Percentiles rank a stretch among this genome's conserved stretches.
Conservation (phyloP, 495 filamentous ascomycete genomes). For the Aspergillus bertholletiae region DNA sequence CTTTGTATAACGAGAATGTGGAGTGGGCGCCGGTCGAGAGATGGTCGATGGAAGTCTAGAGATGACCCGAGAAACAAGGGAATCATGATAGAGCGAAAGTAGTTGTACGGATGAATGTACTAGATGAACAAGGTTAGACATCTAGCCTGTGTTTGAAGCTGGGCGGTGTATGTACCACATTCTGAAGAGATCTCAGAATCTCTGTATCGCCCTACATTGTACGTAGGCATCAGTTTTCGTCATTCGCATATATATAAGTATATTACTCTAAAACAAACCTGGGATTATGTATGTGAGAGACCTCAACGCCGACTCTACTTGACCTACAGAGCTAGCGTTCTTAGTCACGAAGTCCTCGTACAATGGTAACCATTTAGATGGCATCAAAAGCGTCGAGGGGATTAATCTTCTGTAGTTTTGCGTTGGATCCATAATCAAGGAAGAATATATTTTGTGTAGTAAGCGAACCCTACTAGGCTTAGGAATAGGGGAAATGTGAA, state of each 20-base stretch:
- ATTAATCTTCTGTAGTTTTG: conserved; percentile 27
- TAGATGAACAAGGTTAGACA: conserved; percentile 17
- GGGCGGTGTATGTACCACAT: conserved; percentile 48
- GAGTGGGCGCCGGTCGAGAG: conserved; percentile 54
- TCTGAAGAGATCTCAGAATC: conserved; percentile 94
- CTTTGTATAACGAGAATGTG: conserved; percentile 84
- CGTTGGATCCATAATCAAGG: conserved; percentile 31
- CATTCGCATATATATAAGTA: neutral
- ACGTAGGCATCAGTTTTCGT: conserved; percentile 1
- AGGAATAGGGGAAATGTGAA: neutral
- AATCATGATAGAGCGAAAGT: conserved; percentile 91
- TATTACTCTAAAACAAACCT: conserved; percentile 41
- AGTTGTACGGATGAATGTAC: conserved; percentile 85
- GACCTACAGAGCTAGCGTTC: conserved; percentile 84
- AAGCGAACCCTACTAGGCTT: neutral
- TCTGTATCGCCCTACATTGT: conserved; percentile 70
- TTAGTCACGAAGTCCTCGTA: conserved; percentile 93
- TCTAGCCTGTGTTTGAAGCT: neutral
- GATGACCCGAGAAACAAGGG: conserved; percentile 69
- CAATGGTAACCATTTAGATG: conserved; percentile 70
- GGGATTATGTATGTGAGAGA: conserved; percentile 95
- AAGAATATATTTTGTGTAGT: neutral
- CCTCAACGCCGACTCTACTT: conserved; percentile 88
- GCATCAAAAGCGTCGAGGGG: conserved; percentile 44
- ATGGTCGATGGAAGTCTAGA: conserved; percentile 42